Evolutionary conservation across 495 filamentous ascomycete genomes (phyloP).

Genomic region (Podospora fimiseda): DNA sequence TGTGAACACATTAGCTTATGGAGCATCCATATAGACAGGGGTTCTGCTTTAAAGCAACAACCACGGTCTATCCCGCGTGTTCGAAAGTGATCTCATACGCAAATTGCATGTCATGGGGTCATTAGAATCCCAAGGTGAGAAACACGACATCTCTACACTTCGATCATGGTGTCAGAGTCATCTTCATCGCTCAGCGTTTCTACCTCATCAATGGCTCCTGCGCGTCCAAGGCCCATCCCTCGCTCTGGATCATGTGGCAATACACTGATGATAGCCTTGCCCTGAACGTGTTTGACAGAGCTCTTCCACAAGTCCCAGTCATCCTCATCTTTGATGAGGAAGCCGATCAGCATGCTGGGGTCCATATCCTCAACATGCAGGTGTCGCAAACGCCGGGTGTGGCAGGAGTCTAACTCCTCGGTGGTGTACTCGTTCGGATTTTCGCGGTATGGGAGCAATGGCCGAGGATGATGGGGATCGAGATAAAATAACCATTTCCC

Average conservation of each 20-base stretch:
- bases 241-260: constrained; percentile 57
- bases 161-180: constrained; percentile 44
- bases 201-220: constrained; percentile 80
- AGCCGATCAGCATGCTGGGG: constrained; percentile 97
- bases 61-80: too few relatives aligned
- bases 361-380: constrained; percentile 91
- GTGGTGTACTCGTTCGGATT: constrained; percentile 49
- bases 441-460: constrained; percentile 53
- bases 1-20: too few relatives aligned
- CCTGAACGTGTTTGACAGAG: constrained; percentile 58
- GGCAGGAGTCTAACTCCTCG: constrained; percentile 76
- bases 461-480: constrained; percentile 80
- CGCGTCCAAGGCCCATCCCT: constrained; percentile 50
- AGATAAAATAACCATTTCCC: constrained; percentile 86
- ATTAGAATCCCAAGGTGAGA: neutral
- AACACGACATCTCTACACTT: too few relatives aligned
- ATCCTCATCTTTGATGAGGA: constrained; percentile 72
- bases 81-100: too few relatives aligned
- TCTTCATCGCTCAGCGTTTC: constrained; percentile 67
- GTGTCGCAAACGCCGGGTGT: constrained; percentile 76
- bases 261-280: constrained; percentile 81
- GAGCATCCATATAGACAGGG: too few relatives aligned
- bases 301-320: constrained; percentile 82
- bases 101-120: too few relatives aligned
- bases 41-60: too few relatives aligned